Conservation (phyloP, 169 alveolate species). For the Plasmodium adleri region DNA sequence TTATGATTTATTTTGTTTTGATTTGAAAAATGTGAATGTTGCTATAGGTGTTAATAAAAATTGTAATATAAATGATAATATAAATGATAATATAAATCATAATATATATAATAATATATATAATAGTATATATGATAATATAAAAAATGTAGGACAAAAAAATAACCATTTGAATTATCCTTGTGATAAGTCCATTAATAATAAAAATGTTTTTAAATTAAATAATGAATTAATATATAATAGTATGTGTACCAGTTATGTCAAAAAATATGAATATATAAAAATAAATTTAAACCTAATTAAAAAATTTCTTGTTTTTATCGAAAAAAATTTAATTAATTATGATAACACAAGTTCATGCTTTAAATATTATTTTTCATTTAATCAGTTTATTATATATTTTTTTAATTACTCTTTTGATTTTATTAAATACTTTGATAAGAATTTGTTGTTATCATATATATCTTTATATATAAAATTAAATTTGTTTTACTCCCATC, state of each 20-base stretch:
- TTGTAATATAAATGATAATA: neutral
- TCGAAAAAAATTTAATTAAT: conserved; percentile 49
- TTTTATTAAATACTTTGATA: conserved; percentile 48
- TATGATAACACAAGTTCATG: conserved; percentile 45
- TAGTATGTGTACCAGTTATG: no score
- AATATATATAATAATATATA: no score
- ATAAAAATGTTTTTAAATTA: no score
- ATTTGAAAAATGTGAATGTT: conserved; percentile 36
- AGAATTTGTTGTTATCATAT: conserved; percentile 24
- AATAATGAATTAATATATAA: no score
- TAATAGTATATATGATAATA: no score
- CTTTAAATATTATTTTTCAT: conserved; percentile 52
- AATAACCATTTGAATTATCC: no score
- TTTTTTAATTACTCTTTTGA: conserved; percentile 67
- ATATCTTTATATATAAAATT: conserved; percentile 46
- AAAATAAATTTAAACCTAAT: conserved; percentile 36
- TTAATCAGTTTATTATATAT: conserved; percentile 58
- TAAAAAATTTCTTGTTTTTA: conserved; percentile 53
- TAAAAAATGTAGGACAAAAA: no score
- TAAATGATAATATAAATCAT: no score
- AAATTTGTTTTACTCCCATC: conserved; percentile 18
- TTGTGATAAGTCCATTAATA: no score
- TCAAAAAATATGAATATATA: conserved; percentile 29
- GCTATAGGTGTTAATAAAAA: neutral
- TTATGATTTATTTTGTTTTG: conserved; percentile 51